These are phyloP conservation scores for Trichocomaceae sp. DNA, from an alignment of 2,329 filamentous ascomycete species.

Conservation along the genomic window DNA sequence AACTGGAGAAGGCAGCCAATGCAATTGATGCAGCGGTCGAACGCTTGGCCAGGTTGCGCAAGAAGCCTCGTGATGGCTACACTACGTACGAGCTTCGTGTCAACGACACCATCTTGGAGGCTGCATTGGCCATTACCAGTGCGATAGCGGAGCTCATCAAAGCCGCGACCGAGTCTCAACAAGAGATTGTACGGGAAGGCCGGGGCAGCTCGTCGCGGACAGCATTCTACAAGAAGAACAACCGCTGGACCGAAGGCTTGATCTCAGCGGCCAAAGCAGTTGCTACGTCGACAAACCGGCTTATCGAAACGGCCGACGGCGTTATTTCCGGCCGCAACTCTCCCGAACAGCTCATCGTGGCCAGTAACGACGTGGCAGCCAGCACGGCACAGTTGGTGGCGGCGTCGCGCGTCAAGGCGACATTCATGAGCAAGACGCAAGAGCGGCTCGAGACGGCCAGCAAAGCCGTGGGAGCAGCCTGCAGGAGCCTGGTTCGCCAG, in stretches of 20 bases:
- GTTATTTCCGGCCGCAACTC: conserved; percentile 88
- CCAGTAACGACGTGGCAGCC: conserved; percentile 92
- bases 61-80: conserved; percentile 92
- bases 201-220: conserved; percentile 79
- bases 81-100: conserved; percentile 95
- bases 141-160: conserved; percentile 93
- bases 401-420: conserved; percentile 90
- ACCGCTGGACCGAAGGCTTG: conserved; percentile 95
- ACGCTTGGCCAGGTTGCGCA: conserved; percentile 83
- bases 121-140: conserved; percentile 85
- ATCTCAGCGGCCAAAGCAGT: conserved; percentile 97
- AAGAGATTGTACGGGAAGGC: conserved; percentile 93
- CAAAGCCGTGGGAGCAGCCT: conserved; percentile 87
- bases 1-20: conserved; percentile 87
- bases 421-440: conserved; percentile 96
- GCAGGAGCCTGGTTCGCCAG: conserved; percentile 79
- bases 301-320: conserved; percentile 96
- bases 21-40: conserved; percentile 90
- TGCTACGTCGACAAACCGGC: conserved; percentile 82
- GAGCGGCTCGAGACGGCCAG: conserved; percentile 83
- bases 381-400: conserved; percentile 95
- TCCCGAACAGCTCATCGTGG: conserved; percentile 94
- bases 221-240: conserved; percentile 99
- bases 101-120: conserved; percentile 89
- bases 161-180: conserved; percentile 83